These are phyloP conservation scores for Epichloe gansuensis DNA, from an alignment of 2,329 filamentous ascomycete genomes.

Conservation along the genomic window DNA sequence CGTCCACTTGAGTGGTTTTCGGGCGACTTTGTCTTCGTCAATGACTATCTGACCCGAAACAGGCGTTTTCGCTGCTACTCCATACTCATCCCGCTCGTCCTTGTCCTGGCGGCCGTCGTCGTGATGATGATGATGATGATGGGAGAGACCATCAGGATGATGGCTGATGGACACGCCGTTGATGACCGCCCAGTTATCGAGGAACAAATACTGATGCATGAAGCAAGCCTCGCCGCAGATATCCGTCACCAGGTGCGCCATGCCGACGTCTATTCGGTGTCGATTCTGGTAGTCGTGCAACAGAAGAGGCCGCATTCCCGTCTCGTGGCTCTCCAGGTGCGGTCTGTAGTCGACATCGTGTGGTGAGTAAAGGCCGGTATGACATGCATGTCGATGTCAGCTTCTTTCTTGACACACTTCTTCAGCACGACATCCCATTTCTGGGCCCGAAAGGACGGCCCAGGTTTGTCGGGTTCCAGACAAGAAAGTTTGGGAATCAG, in stretches of 20 bases:
- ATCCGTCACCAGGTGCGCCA: conserved; percentile 29
- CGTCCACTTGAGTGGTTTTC: conserved; percentile 23
- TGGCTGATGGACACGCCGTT: conserved; percentile 34
- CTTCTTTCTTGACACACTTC: conserved; percentile 25
- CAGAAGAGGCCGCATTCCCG: conserved; percentile 27
- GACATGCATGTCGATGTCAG: conserved; percentile 26
- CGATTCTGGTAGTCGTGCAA: conserved; percentile 28
- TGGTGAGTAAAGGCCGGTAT: conserved; percentile 30
- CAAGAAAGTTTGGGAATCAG: conserved; percentile 26
- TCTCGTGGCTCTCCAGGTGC: conserved; percentile 23
- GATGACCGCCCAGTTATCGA: conserved; percentile 34
- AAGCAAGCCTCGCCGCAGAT: conserved; percentile 34
- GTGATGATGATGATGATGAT: neutral
- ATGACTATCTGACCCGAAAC: conserved; percentile 21
- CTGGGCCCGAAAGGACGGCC: conserved; percentile 11
- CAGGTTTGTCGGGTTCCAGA: conserved; percentile 13
- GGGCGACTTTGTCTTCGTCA: conserved; percentile 16
- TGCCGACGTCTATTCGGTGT: conserved; percentile 27
- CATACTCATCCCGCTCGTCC: conserved; percentile 1
- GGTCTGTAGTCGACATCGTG: conserved; percentile 19
- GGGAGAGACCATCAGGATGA: conserved; percentile 25
- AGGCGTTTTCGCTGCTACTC: conserved; percentile 4
- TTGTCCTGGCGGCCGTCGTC: neutral
- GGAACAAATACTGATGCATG: conserved; percentile 33
- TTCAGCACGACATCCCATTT: conserved; percentile 31